phyloP scores from a whole-genome alignment of 2,329 filamentous ascomycete species.

The Xylariales sp. region DNA sequence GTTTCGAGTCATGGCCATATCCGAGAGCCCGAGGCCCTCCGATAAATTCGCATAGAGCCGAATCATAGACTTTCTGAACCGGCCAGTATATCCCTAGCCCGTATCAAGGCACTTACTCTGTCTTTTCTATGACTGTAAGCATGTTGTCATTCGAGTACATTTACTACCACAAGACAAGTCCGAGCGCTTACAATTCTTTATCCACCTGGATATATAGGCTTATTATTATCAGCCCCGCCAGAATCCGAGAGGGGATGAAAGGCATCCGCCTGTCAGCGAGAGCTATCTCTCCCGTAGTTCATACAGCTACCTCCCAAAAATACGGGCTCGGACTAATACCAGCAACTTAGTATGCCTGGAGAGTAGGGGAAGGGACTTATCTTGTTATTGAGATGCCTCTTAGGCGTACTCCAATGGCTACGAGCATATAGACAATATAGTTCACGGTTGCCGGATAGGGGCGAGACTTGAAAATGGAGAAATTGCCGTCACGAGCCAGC shows the following conservation, averaged over 20 bases:
- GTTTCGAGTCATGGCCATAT: too few relatives aligned
- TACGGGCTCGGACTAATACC: background rate
- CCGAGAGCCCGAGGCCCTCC: too few relatives aligned
- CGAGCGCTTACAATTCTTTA: background rate
- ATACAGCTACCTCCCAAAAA: background rate
- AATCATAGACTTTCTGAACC: too few relatives aligned
- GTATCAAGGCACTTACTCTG: too few relatives aligned
- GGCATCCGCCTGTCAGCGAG: background rate
- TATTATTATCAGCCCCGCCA: background rate
- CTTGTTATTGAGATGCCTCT: slow-evolving; percentile 10
- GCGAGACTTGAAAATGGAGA: slow-evolving; percentile 9
- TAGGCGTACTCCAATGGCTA: slow-evolving; percentile 11
- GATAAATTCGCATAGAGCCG: too few relatives aligned
- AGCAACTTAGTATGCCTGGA: background rate
- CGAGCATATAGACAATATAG: slow-evolving; percentile 6
- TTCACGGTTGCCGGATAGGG: background rate
- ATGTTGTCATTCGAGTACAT: background rate
- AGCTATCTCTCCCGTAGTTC: background rate
- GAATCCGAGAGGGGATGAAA: background rate
- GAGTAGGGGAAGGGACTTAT: background rate
- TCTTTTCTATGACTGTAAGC: background rate
- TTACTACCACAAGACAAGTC: background rate
- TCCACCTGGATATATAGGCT: slow-evolving; percentile 4
- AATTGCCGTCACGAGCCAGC: slow-evolving; percentile 2
- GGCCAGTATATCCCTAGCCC: too few relatives aligned